These are phyloP conservation scores for Miscanthus lutarioriparius DNA, from an alignment of 176 grass and related monocot genomes.

Conservation along the genomic window DNA sequence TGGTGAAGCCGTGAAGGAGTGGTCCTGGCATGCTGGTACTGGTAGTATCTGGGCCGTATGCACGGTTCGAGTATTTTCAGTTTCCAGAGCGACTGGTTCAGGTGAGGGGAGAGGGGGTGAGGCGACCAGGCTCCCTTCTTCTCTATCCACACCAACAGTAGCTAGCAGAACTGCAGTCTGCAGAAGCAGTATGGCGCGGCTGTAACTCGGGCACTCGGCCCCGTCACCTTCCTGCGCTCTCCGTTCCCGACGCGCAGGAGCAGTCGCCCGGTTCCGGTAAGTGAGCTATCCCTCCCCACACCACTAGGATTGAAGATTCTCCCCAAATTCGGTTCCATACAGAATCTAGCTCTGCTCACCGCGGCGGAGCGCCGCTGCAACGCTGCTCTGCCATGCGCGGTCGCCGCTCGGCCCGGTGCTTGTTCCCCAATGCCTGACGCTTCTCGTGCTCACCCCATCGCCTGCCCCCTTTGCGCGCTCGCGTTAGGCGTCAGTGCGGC, in stretches of 20 bases:
- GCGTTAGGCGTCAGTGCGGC: too few species aligned
- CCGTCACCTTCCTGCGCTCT: background rate
- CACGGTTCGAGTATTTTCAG: background rate
- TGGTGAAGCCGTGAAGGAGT: background rate
- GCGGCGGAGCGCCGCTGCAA: background rate
- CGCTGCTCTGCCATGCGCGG: background rate
- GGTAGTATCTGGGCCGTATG: background rate
- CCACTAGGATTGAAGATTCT: background rate
- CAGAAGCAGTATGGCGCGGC: background rate
- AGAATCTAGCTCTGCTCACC: background rate
- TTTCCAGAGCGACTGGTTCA: background rate
- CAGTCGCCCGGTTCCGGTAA: background rate
- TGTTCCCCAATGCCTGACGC: background rate
- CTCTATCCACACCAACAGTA: slow-evolving; percentile 6
- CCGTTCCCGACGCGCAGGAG: background rate
- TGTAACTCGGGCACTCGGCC: background rate
- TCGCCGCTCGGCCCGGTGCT: background rate
- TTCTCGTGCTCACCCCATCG: background rate
- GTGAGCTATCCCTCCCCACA: background rate
- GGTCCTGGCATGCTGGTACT: background rate
- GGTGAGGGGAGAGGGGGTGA: background rate
- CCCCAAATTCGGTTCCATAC: background rate
- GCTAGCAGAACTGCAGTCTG: background rate
- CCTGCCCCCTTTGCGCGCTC: background rate
- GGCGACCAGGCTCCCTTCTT: background rate